Conservation (phyloP, 805 yeast genomes). For the Lachancea meyersii region DNA sequence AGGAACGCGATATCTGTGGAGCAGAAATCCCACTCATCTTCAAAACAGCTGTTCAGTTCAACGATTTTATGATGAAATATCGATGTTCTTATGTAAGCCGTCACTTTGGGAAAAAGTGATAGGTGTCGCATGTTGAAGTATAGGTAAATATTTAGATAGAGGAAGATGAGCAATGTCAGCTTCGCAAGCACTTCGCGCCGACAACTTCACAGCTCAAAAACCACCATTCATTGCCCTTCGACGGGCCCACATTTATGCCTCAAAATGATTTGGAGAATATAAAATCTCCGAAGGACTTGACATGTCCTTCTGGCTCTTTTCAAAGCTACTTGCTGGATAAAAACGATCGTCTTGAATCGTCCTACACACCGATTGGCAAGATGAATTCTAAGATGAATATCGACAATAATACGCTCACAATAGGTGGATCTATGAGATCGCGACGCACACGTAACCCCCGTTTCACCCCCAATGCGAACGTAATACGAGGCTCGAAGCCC, state of each 20-base stretch:
- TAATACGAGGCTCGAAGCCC: background rate
- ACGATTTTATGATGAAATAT: no score
- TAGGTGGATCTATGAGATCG: constrained; percentile 7
- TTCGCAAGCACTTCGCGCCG: no score
- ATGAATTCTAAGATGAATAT: constrained; percentile 6
- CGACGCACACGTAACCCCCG: background rate
- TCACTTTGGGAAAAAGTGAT: no score
- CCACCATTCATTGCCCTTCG: background rate
- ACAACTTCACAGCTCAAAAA: background rate
- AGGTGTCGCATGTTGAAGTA: no score
- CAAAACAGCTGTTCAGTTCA: no score
- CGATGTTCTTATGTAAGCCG: no score
- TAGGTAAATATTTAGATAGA: no score
- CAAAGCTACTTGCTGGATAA: background rate
- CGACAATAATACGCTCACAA: constrained; percentile 10
- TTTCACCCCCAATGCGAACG: background rate
- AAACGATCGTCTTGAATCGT: background rate
- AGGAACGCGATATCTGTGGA: no score
- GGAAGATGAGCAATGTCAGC: no score
- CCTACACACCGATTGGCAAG: background rate
- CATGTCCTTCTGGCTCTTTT: background rate
- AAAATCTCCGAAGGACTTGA: background rate
- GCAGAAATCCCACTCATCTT: no score
- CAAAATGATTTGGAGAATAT: background rate
- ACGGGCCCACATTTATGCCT: background rate